Conservation (phyloP, 2,329 filamentous ascomycete genomes). For the Ophiostoma triangulosporum region DNA sequence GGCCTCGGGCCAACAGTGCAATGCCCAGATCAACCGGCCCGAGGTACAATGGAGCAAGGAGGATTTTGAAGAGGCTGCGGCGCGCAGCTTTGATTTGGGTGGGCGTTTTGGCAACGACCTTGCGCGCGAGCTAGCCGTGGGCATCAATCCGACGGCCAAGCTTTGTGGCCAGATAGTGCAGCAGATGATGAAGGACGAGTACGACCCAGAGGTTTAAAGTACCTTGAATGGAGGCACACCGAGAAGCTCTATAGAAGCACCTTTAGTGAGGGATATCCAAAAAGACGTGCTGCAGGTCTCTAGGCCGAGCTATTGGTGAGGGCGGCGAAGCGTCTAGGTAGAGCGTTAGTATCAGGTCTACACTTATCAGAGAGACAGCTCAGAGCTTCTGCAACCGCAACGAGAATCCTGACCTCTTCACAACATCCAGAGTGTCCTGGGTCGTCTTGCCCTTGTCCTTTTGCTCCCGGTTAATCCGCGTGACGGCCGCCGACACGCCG, state of each 20-base stretch:
- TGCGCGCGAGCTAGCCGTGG: conserved; percentile 49
- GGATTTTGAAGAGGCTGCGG: conserved; percentile 49
- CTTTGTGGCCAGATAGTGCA: conserved; percentile 56
- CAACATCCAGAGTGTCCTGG: conserved; percentile 34
- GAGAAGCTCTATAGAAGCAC: neutral
- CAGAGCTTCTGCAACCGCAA: no score
- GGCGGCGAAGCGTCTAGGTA: neutral
- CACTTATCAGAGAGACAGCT: no score
- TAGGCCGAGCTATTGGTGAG: neutral
- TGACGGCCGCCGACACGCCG: conserved; percentile 39
- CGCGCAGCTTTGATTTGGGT: conserved; percentile 48
- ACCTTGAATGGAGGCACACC: neutral
- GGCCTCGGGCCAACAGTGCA: neutral
- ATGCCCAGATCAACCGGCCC: conserved; percentile 1
- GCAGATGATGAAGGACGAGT: conserved; percentile 57
- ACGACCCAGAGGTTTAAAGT: conserved; percentile 26
- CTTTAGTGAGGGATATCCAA: no score
- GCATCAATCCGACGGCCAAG: conserved; percentile 55
- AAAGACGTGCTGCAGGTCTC: neutral
- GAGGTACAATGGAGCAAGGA: conserved; percentile 38
- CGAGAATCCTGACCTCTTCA: conserved; percentile 34
- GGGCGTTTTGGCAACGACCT: conserved; percentile 53
- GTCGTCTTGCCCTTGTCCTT: conserved; percentile 42
- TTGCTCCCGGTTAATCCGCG: conserved; percentile 46
- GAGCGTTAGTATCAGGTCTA: no score